These are phyloP conservation scores for Colletotrichum tropicicola DNA, from an alignment of 2,329 filamentous ascomycete genomes.

Conservation along the genomic window DNA sequence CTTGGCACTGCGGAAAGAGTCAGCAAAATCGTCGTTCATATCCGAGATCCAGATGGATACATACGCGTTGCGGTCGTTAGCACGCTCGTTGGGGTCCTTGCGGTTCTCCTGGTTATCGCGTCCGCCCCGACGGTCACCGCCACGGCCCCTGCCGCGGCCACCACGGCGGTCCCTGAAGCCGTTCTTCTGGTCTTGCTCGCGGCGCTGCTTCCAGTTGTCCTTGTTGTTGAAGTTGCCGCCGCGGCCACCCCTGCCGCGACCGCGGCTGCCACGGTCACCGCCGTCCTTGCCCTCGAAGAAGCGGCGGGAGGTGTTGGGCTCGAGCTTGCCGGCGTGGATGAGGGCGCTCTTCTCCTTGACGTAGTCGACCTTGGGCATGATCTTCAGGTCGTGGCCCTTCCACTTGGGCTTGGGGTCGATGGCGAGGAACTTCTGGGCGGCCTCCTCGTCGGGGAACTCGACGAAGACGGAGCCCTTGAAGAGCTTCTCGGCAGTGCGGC, in stretches of 20 bases:
- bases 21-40: not conserved
- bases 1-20: constrained; percentile 41
- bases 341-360: constrained; percentile 79
- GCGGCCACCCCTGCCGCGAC: constrained; percentile 45
- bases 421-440: constrained; percentile 81
- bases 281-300: constrained; percentile 60
- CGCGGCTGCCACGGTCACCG: constrained; percentile 35
- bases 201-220: constrained; percentile 72
- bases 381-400: constrained; percentile 80
- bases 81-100: constrained; percentile 41
- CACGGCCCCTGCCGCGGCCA: constrained; percentile 51
- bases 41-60: constrained; percentile 18
- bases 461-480: constrained; percentile 99
- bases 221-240: constrained; percentile 46
- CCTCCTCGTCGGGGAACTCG: constrained; percentile 84
- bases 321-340: constrained; percentile 75
- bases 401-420: constrained; percentile 85
- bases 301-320: constrained; percentile 59
- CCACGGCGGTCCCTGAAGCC: constrained; percentile 58
- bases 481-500: constrained; percentile 73
- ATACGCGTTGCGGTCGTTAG: constrained; percentile 43
- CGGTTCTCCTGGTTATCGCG: constrained; percentile 47
- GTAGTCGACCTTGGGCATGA: constrained; percentile 91
- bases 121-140: constrained; percentile 47
- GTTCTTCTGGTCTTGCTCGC: constrained; percentile 68